These are phyloP conservation scores for Agrostemma githago DNA, from an alignment of 148 eudicot genomes.

Conservation along the genomic window DNA sequence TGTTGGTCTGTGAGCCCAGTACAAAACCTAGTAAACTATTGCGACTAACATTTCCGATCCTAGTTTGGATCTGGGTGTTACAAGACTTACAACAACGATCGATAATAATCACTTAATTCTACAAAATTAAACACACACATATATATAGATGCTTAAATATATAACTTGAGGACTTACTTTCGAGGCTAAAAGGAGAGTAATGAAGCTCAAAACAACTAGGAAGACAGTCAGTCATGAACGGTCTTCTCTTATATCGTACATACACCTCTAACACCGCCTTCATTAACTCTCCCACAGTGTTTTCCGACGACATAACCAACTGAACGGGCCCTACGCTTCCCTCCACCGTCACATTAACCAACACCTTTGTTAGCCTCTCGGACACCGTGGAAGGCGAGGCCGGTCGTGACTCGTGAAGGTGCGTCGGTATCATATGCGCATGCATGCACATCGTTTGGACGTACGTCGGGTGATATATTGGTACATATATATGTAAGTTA, in stretches of 20 bases:
- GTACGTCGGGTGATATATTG: background rate
- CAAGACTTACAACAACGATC: no score
- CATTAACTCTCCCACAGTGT: constrained; percentile 38
- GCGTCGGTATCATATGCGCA: constrained; percentile 1
- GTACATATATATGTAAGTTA: background rate
- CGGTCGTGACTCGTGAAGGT: background rate
- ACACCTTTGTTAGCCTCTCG: constrained; percentile 34
- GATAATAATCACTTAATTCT: no score
- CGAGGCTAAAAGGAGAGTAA: constrained; percentile 59
- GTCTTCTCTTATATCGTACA: constrained; percentile 48
- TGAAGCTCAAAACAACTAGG: constrained; percentile 46
- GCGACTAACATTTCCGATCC: no score
- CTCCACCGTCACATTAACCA: constrained; percentile 53
- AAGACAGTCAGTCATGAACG: constrained; percentile 31
- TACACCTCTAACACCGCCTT: constrained; percentile 43
- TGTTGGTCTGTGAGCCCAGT: no score
- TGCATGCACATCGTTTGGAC: background rate
- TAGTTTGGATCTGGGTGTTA: no score
- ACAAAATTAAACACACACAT: no score
- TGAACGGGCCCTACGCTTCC: constrained; percentile 54
- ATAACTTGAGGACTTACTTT: constrained; percentile 35
- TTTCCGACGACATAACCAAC: constrained; percentile 51
- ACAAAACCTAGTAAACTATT: no score
- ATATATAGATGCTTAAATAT: no score
- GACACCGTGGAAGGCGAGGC: background rate